Percentiles rank a stretch among this genome's conserved stretches.
These are phyloP conservation scores for Parasitella parasitica DNA, from an alignment of 371 early-diverging fungal genomes.

Conservation along the genomic window DNA sequence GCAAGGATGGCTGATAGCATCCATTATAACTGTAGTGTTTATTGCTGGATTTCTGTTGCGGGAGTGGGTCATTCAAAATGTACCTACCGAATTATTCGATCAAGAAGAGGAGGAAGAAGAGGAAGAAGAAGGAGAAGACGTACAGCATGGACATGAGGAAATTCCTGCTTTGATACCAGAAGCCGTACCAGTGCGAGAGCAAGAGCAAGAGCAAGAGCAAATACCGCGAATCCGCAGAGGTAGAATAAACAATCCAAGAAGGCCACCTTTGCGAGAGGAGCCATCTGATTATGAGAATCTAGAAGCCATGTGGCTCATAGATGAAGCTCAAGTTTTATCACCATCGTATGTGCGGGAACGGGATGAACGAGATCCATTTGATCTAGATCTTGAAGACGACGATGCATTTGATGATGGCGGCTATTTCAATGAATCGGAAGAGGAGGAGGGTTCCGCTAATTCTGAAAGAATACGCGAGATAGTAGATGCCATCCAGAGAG, in stretches of 20 bases:
- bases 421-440: background rate
- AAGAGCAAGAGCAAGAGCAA: background rate
- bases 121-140: slow-evolving; percentile 45
- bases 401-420: background rate
- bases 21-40: slow-evolving; percentile 69
- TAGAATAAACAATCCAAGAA: background rate
- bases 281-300: slow-evolving; percentile 16
- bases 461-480: background rate
- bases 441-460: background rate
- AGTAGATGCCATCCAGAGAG: background rate
- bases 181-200: background rate
- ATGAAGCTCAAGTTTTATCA: background rate
- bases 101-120: slow-evolving; percentile 1
- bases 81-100: slow-evolving; percentile 31
- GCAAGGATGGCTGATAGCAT: slow-evolving; percentile 81
- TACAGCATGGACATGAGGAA: background rate
- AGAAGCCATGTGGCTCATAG: slow-evolving; percentile 10
- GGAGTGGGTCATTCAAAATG: slow-evolving; percentile 84
- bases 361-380: background rate
- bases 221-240: background rate
- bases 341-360: background rate
- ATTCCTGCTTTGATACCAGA: background rate
- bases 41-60: slow-evolving; percentile 74
- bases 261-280: background rate
- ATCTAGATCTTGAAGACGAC: slow-evolving; percentile 43